phyloP scores from a whole-genome alignment of 1,284 basidiomycete species.

The Microbotryum silenes-acaulis region DNA sequence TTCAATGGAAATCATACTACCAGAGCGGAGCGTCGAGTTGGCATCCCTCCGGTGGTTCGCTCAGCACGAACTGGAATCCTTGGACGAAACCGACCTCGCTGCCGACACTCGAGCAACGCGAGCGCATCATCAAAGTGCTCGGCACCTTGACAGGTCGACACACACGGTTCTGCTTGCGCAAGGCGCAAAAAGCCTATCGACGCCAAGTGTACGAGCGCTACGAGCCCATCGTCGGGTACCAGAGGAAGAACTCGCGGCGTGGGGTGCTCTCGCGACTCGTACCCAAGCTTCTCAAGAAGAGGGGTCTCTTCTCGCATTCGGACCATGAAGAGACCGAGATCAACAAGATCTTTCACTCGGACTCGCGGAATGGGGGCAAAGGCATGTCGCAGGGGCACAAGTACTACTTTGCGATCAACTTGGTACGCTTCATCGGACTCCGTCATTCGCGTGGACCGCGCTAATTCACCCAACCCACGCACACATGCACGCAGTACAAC shows the following conservation, averaged over 20 bases:
- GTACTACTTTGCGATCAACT: constrained; percentile 97
- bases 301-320: constrained; percentile 20
- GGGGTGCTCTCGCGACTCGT: constrained; percentile 23
- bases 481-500: constrained; percentile 31
- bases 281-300: constrained; percentile 22
- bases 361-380: constrained; percentile 15
- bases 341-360: constrained; percentile 36
- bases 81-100: constrained; percentile 26
- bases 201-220: constrained; percentile 80
- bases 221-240: constrained; percentile 67
- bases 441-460: background rate
- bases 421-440: constrained; percentile 62
- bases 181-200: constrained; percentile 69
- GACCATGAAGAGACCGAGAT: constrained; percentile 39
- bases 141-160: constrained; percentile 79
- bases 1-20: background rate
- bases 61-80: constrained; percentile 25
- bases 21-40: background rate
- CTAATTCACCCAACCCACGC: background rate
- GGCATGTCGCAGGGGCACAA: constrained; percentile 61
- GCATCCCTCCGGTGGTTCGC: constrained; percentile 23
- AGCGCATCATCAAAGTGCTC: constrained; percentile 73
- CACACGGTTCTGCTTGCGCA: constrained; percentile 78
- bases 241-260: constrained; percentile 38
- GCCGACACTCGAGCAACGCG: constrained; percentile 56